These are phyloP conservation scores for Iris macrosiphon DNA, from an alignment of 106 monocot species.

Conservation along the genomic window DNA sequence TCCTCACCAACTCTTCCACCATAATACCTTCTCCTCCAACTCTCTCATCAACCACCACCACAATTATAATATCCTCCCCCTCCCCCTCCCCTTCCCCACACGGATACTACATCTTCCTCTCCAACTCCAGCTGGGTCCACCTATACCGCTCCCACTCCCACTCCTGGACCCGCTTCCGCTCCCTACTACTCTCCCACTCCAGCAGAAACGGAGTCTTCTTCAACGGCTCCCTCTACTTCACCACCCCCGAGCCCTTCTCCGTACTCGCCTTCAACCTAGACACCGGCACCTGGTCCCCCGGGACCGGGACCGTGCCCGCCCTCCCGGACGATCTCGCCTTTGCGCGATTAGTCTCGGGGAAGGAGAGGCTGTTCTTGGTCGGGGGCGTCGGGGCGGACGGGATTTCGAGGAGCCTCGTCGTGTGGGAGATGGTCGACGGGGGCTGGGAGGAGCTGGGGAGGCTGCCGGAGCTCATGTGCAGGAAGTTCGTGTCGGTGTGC, in stretches of 20 bases:
- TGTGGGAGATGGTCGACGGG: constrained; percentile 31
- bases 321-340: constrained; percentile 26
- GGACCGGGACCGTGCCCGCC: background rate
- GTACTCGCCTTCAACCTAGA: constrained; percentile 15
- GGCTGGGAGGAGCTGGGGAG: constrained; percentile 42
- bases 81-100: constrained; percentile 20
- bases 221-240: constrained; percentile 20
- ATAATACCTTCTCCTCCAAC: constrained; percentile 7
- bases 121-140: constrained; percentile 13
- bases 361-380: constrained; percentile 22
- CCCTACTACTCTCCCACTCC: constrained; percentile 4
- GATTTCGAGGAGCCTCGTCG: constrained; percentile 33
- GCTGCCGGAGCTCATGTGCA: constrained; percentile 49
- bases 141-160: constrained; percentile 24
- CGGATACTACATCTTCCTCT: constrained; percentile 27
- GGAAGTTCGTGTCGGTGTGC: constrained; percentile 47
- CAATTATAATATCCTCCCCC: constrained; percentile 6
- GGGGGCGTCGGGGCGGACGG: constrained; percentile 37
- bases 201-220: constrained; percentile 16
- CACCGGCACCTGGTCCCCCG: constrained; percentile 7
- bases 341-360: constrained; percentile 20
- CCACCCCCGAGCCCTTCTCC: constrained; percentile 37
- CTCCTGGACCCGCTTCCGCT: constrained; percentile 21
- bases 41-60: constrained; percentile 5
- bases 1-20: constrained; percentile 24